Evolutionary conservation across 2,329 filamentous ascomycete species (phyloP).

Genomic region (Scedosporium dehoogii): DNA sequence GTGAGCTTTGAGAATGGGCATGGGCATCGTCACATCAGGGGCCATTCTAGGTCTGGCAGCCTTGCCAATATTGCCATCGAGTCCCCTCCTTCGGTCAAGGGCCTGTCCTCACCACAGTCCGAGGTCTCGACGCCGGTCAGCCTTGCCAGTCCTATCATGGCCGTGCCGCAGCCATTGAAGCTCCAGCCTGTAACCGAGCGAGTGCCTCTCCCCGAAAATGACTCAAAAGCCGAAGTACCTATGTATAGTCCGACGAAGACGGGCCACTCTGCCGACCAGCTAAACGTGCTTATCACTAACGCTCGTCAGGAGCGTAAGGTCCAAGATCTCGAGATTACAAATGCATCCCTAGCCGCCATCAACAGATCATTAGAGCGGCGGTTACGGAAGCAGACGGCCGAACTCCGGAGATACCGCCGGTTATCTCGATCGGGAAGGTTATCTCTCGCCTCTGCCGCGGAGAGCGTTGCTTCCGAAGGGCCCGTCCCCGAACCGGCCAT

Average conservation of each 20-base stretch:
- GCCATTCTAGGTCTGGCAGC: slow-evolving; percentile 6
- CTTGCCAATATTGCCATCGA: slow-evolving; percentile 7
- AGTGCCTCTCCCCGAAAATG: neutral
- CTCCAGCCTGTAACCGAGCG: slow-evolving; percentile 2
- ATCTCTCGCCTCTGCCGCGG: slow-evolving; percentile 43
- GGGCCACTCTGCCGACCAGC: slow-evolving; percentile 42
- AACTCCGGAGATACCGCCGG: slow-evolving; percentile 77
- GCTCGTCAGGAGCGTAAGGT: slow-evolving; percentile 90
- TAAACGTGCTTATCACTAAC: slow-evolving; percentile 73
- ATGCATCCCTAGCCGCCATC: slow-evolving; percentile 88
- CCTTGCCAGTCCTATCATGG: slow-evolving; percentile 1
- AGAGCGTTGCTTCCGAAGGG: slow-evolving; percentile 33
- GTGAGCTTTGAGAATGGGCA: neutral
- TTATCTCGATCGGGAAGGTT: slow-evolving; percentile 72
- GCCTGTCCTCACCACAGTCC: neutral
- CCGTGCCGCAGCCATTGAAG: neutral
- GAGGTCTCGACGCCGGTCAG: slow-evolving; percentile 1
- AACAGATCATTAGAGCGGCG: slow-evolving; percentile 88
- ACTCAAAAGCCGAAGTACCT: slow-evolving; percentile 16
- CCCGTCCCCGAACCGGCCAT: slow-evolving; percentile 31
- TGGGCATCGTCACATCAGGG: neutral
- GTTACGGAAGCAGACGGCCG: slow-evolving; percentile 80
- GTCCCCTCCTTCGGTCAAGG: neutral
- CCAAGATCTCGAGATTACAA: slow-evolving; percentile 91
- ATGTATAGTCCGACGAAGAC: slow-evolving; percentile 47